Evolutionary conservation across 148 eudicot species (phyloP).

Genomic region (Pouteria glomerata): DNA sequence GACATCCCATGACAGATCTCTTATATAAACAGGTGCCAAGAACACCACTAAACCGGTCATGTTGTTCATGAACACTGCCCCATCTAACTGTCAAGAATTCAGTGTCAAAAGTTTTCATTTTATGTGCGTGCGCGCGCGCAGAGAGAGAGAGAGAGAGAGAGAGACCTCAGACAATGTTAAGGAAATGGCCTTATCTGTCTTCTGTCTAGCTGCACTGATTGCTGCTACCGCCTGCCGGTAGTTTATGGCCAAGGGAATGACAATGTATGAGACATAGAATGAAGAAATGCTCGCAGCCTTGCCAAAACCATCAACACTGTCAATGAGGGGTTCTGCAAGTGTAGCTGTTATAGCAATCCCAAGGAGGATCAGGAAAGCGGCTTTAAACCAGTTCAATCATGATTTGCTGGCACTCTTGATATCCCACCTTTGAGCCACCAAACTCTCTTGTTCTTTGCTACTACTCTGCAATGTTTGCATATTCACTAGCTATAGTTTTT

Average conservation of each 20-base stretch:
- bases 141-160: not conserved
- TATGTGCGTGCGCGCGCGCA: no score
- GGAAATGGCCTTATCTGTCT: conserved; percentile 23
- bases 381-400: conserved; percentile 15
- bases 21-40: conserved; percentile 21
- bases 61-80: conserved; percentile 37
- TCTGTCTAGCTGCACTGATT: conserved; percentile 17
- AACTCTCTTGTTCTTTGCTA: conserved; percentile 6
- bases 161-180: conserved; percentile 29
- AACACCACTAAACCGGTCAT: conserved; percentile 20
- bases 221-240: conserved; percentile 14
- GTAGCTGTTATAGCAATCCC: conserved; percentile 17
- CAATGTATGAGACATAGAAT: conserved; percentile 23
- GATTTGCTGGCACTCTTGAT: not conserved
- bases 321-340: conserved; percentile 21
- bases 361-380: conserved; percentile 13
- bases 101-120: no score
- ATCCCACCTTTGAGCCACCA: conserved; percentile 1
- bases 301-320: conserved; percentile 12
- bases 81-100: conserved; percentile 31
- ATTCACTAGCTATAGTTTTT: no score
- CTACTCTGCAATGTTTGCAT: conserved; percentile 9
- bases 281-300: conserved; percentile 19
- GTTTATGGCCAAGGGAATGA: conserved; percentile 30
- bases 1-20: conserved; percentile 17